Conservation (phyloP, 768 basidiomycete genomes). For the Agaricus blazei region DNA sequence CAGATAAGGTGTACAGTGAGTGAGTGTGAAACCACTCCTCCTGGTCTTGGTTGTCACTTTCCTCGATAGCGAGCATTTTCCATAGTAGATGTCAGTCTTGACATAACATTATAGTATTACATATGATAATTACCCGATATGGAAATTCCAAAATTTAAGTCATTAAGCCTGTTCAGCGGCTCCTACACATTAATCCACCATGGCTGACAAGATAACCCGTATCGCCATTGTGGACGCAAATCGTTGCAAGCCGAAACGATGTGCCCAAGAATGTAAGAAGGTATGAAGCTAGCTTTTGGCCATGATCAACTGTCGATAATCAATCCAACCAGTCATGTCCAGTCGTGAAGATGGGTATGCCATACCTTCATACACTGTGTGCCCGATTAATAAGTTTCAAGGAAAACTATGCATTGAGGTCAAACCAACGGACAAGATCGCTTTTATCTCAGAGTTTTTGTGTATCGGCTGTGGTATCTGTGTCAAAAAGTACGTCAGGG, state of each 20-base stretch:
- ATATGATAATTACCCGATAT: constrained; percentile 10
- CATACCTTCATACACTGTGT: constrained; percentile 14
- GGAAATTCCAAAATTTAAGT: constrained; percentile 12
- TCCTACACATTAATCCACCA: constrained; percentile 22
- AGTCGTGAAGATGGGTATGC: constrained; percentile 91
- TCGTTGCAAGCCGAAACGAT: constrained; percentile 94
- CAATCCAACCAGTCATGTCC: constrained; percentile 55
- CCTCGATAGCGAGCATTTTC: background rate
- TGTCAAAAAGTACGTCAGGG: constrained; percentile 82
- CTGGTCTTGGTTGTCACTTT: no score
- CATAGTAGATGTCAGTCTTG: background rate
- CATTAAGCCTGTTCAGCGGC: constrained; percentile 12
- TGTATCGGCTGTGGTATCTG: constrained; percentile 99
- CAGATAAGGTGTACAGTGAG: no score
- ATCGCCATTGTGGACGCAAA: constrained; percentile 93
- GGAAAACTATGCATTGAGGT: constrained; percentile 99
- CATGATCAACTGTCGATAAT: constrained; percentile 15
- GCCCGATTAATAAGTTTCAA: constrained; percentile 22
- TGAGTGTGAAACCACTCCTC: no score
- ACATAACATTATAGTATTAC: background rate
- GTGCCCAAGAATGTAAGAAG: constrained; percentile 98
- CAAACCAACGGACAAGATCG: constrained; percentile 92
- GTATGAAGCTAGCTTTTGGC: constrained; percentile 29
- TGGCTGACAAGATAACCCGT: constrained; percentile 96
- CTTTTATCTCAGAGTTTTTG: constrained; percentile 97